These are phyloP conservation scores for Pseudogymnoascus sp. DNA, from an alignment of 2,329 filamentous ascomycete species.

Conservation along the genomic window DNA sequence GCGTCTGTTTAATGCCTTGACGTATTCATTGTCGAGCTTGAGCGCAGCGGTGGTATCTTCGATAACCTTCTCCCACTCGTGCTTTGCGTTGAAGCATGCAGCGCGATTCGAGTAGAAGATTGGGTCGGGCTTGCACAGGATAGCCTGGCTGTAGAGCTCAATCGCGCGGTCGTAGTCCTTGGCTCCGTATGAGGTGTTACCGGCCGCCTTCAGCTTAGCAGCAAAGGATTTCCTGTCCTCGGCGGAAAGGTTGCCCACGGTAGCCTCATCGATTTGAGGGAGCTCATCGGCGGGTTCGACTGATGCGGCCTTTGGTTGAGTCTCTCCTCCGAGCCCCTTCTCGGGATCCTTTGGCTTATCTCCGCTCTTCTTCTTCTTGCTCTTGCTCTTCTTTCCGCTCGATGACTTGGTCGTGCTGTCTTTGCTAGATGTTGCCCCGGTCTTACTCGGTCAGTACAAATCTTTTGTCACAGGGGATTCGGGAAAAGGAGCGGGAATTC, in stretches of 20 bases:
- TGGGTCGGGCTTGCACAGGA: slow-evolving; percentile 92
- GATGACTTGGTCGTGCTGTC: background rate
- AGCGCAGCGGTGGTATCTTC: slow-evolving; percentile 95
- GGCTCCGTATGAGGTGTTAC: slow-evolving; percentile 91
- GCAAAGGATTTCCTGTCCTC: slow-evolving; percentile 81
- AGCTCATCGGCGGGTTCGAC: slow-evolving; percentile 60
- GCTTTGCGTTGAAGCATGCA: slow-evolving; percentile 91
- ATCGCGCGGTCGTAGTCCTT: slow-evolving; percentile 95
- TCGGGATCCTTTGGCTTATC: slow-evolving; percentile 60
- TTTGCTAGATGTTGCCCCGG: background rate
- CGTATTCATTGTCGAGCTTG: slow-evolving; percentile 87
- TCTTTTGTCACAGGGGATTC: background rate
- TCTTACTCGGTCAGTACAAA: slow-evolving; percentile 14
- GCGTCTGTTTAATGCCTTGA: slow-evolving; percentile 94
- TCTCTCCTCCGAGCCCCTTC: slow-evolving; percentile 44
- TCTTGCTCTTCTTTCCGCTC: slow-evolving; percentile 75
- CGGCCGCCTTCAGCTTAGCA: slow-evolving; percentile 85
- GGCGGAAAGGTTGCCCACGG: slow-evolving; percentile 42
- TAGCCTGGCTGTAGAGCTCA: slow-evolving; percentile 89
- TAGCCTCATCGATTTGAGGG: slow-evolving; percentile 57
- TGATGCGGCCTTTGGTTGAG: slow-evolving; percentile 36
- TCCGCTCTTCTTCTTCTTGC: slow-evolving; percentile 65
- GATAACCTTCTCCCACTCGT: slow-evolving; percentile 91
- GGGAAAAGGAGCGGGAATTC: background rate
- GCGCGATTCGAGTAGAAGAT: slow-evolving; percentile 99